Evolutionary conservation across 164 flowering plant species (phyloP).

Genomic region (Tetrastigma voinierianum): DNA sequence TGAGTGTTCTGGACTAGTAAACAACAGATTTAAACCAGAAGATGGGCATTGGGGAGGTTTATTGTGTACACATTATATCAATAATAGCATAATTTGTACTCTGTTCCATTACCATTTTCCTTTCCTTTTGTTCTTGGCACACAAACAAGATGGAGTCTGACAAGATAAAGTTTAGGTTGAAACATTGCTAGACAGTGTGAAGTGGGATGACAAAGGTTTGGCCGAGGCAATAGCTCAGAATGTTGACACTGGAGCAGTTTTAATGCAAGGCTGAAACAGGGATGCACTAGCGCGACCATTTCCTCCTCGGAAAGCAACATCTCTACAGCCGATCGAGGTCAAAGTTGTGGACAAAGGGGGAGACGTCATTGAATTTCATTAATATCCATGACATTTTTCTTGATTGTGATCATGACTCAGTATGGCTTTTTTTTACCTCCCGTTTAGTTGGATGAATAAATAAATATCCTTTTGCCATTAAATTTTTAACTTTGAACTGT

Average conservation of each 20-base stretch:
- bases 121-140: neutral
- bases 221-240: constrained; percentile 98
- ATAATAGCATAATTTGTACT: too few relatives aligned
- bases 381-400: constrained; percentile 73
- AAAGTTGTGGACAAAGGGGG: constrained; percentile 87
- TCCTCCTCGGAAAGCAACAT: constrained; percentile 85
- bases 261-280: constrained; percentile 94
- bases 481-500: neutral
- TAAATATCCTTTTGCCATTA: neutral
- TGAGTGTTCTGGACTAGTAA: too few relatives aligned
- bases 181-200: constrained; percentile 63
- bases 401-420: constrained; percentile 96
- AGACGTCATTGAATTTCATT: constrained; percentile 89
- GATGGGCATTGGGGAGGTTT: too few relatives aligned
- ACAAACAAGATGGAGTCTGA: neutral
- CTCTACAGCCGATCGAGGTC: constrained; percentile 87
- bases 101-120: neutral
- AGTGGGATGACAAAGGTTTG: constrained; percentile 95
- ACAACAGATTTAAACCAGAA: too few relatives aligned
- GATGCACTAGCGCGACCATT: constrained; percentile 78
- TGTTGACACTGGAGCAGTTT: constrained; percentile 86
- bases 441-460: neutral
- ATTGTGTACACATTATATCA: too few relatives aligned
- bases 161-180: constrained; percentile 48
- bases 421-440: constrained; percentile 27